These are phyloP conservation scores for Pseudocohnilembus persalinus DNA, from an alignment of 169 alveolate genomes.

Conservation along the genomic window DNA sequence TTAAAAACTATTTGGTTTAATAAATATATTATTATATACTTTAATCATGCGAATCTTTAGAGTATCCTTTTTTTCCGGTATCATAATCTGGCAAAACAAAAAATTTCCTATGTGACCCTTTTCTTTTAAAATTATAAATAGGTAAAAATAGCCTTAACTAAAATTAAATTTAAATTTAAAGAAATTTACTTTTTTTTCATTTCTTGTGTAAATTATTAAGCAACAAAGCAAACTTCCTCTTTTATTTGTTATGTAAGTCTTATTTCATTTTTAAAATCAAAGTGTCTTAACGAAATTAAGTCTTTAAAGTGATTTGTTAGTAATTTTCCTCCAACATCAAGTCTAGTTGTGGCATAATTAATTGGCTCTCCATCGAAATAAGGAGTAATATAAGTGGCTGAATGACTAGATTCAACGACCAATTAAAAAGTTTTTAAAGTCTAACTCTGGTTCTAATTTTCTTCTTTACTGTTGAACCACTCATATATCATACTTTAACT, in stretches of 20 bases:
- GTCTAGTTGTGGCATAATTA: conserved; percentile 29
- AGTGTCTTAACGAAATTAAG: conserved; percentile 31
- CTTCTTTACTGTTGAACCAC: not conserved
- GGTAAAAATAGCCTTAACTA: not conserved
- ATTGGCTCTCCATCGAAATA: conserved; percentile 41
- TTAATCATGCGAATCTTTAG: conserved; percentile 25
- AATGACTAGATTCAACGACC: conserved; percentile 35
- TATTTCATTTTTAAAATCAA: conserved; percentile 29
- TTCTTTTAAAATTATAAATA: no score
- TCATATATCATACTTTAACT: conserved; percentile 20
- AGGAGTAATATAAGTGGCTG: conserved; percentile 45
- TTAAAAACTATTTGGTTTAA: not conserved
- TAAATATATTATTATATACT: conserved; percentile 13
- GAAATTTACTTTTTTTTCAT: conserved; percentile 24
- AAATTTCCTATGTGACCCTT: conserved; percentile 16
- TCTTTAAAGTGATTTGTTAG: conserved; percentile 39
- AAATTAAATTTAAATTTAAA: no score
- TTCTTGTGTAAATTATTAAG: conserved; percentile 21
- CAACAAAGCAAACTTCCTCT: conserved; percentile 36
- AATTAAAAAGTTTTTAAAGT: conserved; percentile 14
- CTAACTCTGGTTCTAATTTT: conserved; percentile 1
- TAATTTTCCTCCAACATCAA: conserved; percentile 40
- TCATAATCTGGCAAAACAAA: conserved; percentile 45
- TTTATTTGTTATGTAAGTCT: conserved; percentile 28
- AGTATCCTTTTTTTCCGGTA: conserved; percentile 35